Percentiles rank a stretch among this genome's conserved stretches.
Evolutionary conservation across 139 green algal genomes (phyloP).

Genomic region (Tetraselmis striata): DNA sequence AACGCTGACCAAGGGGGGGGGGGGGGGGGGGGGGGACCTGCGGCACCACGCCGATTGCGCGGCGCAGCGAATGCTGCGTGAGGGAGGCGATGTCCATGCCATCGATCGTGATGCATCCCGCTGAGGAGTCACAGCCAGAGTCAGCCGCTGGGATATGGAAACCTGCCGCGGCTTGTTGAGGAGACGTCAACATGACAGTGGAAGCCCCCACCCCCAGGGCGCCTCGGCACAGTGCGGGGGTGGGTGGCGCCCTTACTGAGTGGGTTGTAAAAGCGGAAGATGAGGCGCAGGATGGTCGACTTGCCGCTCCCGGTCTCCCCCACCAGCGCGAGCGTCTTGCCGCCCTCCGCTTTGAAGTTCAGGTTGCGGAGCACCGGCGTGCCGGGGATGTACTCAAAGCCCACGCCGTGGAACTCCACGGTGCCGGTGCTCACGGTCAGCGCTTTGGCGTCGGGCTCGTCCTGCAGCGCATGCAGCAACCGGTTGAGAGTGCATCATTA

Average conservation of each 20-base stretch:
- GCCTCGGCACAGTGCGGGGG: not conserved
- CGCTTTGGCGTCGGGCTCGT: slow-evolving; percentile 44
- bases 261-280: not conserved
- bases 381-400: slow-evolving; percentile 45
- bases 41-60: slow-evolving; percentile 47
- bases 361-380: slow-evolving; percentile 39
- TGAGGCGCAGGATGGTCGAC: slow-evolving; percentile 72
- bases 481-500: too few species aligned
- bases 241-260: not conserved
- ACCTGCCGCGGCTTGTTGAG: not conserved
- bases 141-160: slow-evolving; percentile 10
- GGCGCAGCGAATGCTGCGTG: slow-evolving; percentile 55
- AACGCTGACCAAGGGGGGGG: too few species aligned
- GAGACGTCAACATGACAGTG: not conserved
- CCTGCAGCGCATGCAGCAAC: too few species aligned
- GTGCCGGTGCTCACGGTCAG: slow-evolving; percentile 23
- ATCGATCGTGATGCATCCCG: slow-evolving; percentile 62
- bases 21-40: too few species aligned
- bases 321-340: slow-evolving; percentile 78
- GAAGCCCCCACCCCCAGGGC: too few species aligned
- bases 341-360: slow-evolving; percentile 47
- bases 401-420: slow-evolving; percentile 54
- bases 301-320: slow-evolving; percentile 83
- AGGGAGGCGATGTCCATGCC: slow-evolving; percentile 63
- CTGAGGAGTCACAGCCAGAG: slow-evolving; percentile 25